Evolutionary conservation across 2,329 filamentous ascomycete genomes (phyloP), one percentile per base, ranked within the genome.

Genomic region (Trichoderma koningii): DNA sequence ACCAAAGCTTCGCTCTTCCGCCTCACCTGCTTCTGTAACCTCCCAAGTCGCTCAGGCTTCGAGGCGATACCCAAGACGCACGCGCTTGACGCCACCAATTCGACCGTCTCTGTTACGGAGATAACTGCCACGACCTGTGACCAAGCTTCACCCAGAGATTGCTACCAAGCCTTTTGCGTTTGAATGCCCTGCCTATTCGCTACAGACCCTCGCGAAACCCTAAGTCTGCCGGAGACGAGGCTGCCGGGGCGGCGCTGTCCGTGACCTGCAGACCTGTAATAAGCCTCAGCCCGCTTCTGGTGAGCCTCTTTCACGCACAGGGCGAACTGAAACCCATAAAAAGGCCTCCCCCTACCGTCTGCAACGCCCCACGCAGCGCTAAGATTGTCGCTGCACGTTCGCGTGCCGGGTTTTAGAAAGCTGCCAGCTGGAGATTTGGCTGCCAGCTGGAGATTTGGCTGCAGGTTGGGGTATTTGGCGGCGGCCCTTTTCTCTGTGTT

Each of bases 341-440:
- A 38, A 14, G 34, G 59, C 38, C n/a, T 34, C 21, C 59, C 52
- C 53, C 52, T 64, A 53, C 53, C 48, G 59, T 50, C 59, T 61
- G 57, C 23, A 52, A 61, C 45, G 53, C 62, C 62, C 62, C 52
- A 57, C 53, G 55, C 47, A 23, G 44, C 45, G 47, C 62, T 30
- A 45, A 59, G 62, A 64, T 64, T 64, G 62, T 50, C 62, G 62
- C 62, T 64, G 62, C 62, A 64, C 52, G 62, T 57, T 64, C 52
- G 53, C 62, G 62, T 63, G 59, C 48, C 50, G 48, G 59, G 48
- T 34, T 57, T 56, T 59, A 57, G 23, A 51, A 51, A 52, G 7
- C 60, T 48, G 59, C 34, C 59, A 44, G 47, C 48, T 63, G 59
- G 62, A 59, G 45, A 57, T 41, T 60, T 47, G 53, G 53, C 62